Percentiles rank a stretch among this genome's conserved stretches.
phyloP scores from a whole-genome alignment of 306 rosid species.

The Vicia villosa region DNA sequence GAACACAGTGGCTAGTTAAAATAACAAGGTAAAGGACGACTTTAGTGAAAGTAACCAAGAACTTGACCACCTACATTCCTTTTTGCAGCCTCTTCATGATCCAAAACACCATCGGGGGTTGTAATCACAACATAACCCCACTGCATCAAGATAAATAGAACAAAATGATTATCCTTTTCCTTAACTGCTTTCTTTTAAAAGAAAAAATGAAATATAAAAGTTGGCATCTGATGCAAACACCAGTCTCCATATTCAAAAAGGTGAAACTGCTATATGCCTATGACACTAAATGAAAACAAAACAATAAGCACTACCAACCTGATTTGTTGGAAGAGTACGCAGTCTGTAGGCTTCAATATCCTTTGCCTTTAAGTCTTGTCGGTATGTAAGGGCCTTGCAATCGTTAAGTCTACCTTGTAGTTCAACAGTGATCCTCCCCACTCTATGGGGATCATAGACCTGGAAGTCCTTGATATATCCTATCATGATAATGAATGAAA shows the following conservation, averaged over 20 bases:
- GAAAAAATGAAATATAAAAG: constrained; percentile 12
- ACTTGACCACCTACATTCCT: constrained; percentile 53
- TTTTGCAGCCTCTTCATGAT: constrained; percentile 82
- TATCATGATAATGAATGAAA: constrained; percentile 22
- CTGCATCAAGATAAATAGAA: constrained; percentile 51
- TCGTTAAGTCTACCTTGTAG: constrained; percentile 88
- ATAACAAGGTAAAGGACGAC: background rate
- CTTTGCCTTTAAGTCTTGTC: constrained; percentile 75
- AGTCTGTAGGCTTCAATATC: constrained; percentile 73
- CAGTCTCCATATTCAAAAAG: constrained; percentile 22
- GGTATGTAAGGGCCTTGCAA: constrained; percentile 69
- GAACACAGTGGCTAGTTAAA: background rate
- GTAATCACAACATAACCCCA: constrained; percentile 98
- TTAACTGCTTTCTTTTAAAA: background rate
- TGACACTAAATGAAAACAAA: background rate
- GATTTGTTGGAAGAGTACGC: constrained; percentile 70
- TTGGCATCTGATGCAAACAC: background rate
- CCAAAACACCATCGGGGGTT: constrained; percentile 93
- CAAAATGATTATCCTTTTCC: constrained; percentile 17
- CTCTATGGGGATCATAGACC: constrained; percentile 86
- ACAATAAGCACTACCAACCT: constrained; percentile 52
- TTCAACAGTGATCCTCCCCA: constrained; percentile 88
- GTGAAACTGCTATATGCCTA: constrained; percentile 8
- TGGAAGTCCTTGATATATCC: constrained; percentile 81
- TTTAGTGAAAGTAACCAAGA: constrained; percentile 64